Conservation (phyloP, 768 basidiomycete genomes). For the Xerocomellus intermedius region DNA sequence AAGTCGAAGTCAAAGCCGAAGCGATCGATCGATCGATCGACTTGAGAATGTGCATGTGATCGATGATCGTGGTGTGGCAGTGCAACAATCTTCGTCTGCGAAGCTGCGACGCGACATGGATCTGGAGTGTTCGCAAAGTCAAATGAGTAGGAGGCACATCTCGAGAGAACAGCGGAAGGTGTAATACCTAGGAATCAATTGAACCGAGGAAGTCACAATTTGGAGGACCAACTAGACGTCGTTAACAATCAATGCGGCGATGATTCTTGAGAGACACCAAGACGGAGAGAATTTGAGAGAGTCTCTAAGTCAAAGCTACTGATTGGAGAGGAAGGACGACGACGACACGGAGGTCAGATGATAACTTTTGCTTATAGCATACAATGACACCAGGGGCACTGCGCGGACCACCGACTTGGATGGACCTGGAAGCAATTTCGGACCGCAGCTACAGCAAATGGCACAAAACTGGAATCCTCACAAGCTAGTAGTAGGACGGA, state of each 20-base stretch:
- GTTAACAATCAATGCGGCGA: background rate
- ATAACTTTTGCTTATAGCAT: no score
- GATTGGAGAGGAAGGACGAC: background rate
- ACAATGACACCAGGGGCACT: no score
- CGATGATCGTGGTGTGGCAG: background rate
- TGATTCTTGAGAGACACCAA: background rate
- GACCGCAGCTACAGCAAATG: background rate
- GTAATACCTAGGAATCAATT: background rate
- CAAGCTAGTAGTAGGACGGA: background rate
- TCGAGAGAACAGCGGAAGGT: no score
- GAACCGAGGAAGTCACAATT: background rate
- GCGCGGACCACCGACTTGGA: background rate
- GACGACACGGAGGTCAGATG: background rate
- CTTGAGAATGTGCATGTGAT: no score
- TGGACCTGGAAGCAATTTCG: background rate
- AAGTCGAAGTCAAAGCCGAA: no score
- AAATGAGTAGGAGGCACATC: background rate
- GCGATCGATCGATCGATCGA: background rate
- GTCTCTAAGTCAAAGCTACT: background rate
- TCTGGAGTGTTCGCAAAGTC: background rate
- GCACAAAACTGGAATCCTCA: no score
- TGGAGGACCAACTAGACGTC: background rate
- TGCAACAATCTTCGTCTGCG: background rate
- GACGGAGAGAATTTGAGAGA: background rate
- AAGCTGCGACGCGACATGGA: background rate